Percentiles rank a stretch among this genome's conserved stretches.
Evolutionary conservation across 306 rosid genomes (phyloP).

Genomic region (Acacia crassicarpa): DNA sequence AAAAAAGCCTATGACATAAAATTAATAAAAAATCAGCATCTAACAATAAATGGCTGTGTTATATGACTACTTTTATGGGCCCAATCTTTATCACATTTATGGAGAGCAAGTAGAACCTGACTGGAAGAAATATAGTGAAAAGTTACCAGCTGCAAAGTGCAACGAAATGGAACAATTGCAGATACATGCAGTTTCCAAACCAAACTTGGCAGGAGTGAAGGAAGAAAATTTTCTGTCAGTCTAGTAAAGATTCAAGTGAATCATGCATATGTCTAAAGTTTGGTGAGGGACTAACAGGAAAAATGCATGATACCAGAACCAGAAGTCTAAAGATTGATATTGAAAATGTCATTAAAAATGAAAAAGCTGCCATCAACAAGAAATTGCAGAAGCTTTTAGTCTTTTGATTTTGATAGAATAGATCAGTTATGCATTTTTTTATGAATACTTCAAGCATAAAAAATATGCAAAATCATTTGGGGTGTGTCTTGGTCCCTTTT

Average conservation of each 20-base stretch:
- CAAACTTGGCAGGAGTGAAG: slow-evolving; percentile 1
- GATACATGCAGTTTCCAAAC: background rate
- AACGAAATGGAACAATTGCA: background rate
- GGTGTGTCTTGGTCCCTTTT: too few relatives aligned
- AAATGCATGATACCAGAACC: background rate
- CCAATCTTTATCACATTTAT: background rate
- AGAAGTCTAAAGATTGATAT: background rate
- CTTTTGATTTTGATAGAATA: background rate
- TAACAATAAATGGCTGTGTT: background rate
- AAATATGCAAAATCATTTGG: background rate
- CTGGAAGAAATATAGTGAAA: background rate
- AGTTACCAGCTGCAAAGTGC: background rate
- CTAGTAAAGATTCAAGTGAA: background rate
- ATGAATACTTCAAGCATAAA: background rate
- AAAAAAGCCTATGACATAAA: background rate
- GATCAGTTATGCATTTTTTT: background rate
- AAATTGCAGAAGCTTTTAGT: background rate
- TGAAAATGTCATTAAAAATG: background rate
- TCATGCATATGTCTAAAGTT: background rate
- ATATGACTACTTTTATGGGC: background rate
- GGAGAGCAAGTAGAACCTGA: background rate
- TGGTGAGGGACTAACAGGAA: background rate
- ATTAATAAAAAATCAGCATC: background rate
- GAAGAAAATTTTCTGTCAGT: background rate
- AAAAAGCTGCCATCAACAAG: background rate